Percentiles rank a stretch among this genome's conserved stretches.
phyloP scores from a whole-genome alignment of 306 rosid species.

The Castanospermum australe region DNA sequence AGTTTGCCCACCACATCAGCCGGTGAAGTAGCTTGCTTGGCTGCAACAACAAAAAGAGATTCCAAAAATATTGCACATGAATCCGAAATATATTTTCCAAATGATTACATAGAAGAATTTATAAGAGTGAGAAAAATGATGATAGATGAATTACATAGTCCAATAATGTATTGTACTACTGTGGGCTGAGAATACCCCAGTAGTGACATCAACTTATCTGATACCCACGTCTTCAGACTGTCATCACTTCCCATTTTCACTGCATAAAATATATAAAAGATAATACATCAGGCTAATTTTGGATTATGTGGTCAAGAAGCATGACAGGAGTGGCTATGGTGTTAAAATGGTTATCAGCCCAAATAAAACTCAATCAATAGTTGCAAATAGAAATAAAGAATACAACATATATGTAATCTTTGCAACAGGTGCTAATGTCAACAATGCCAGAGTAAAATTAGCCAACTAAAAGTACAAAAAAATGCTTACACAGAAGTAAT shows the following conservation, averaged over 20 bases:
- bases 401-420: neutral
- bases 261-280: conserved; percentile 17
- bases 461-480: neutral
- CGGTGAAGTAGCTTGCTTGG: conserved; percentile 75
- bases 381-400: conserved; percentile 7
- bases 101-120: conserved; percentile 7
- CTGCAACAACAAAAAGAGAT: conserved; percentile 46
- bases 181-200: conserved; percentile 82
- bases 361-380: conserved; percentile 2
- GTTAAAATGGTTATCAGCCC: neutral
- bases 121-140: neutral
- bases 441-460: neutral
- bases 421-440: neutral
- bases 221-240: conserved; percentile 73
- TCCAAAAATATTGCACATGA: conserved; percentile 10
- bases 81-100: neutral
- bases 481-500: neutral
- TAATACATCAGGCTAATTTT: conserved; percentile 1
- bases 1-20: conserved; percentile 64
- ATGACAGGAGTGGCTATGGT: neutral
- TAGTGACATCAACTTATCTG: conserved; percentile 67
- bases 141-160: conserved; percentile 53
- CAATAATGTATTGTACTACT: conserved; percentile 73
- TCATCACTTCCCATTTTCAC: conserved; percentile 65
- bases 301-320: neutral